These are phyloP conservation scores for Heterobasidion parviporum DNA, from an alignment of 1,284 basidiomycete species.

Conservation along the genomic window DNA sequence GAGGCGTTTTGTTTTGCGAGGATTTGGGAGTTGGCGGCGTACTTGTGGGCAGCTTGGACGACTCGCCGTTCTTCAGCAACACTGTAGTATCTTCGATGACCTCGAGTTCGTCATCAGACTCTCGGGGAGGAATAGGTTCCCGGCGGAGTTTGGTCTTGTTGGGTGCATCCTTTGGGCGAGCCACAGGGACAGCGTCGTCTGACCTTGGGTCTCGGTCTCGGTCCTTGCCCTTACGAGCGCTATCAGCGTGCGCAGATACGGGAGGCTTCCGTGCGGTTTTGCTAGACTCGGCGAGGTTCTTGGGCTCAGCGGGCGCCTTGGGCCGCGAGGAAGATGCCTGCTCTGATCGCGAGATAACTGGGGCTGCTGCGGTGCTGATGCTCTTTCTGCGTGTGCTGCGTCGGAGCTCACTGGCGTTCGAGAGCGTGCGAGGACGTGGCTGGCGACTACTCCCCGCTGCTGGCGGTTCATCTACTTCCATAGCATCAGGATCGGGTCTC, in stretches of 20 bases:
- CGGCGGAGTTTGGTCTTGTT: background rate
- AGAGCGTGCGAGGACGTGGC: background rate
- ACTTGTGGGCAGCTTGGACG: background rate
- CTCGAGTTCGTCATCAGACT: background rate
- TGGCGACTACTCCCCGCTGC: background rate
- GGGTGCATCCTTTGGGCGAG: background rate
- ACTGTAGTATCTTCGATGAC: background rate
- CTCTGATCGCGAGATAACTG: background rate
- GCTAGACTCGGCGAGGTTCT: background rate
- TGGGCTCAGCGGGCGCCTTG: background rate
- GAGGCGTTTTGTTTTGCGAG: background rate
- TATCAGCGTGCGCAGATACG: slow-evolving; percentile 9
- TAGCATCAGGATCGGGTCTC: background rate
- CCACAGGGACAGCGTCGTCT: background rate
- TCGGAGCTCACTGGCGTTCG: background rate
- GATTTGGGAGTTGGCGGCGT: slow-evolving; percentile 4
- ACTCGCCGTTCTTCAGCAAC: background rate
- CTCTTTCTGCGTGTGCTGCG: background rate
- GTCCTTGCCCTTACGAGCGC: slow-evolving; percentile 7
- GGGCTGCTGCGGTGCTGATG: background rate
- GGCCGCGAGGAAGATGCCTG: background rate
- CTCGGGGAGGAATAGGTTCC: background rate
- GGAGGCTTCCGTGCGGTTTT: background rate
- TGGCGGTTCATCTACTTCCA: background rate
- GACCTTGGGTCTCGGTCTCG: slow-evolving; percentile 2